Conservation (phyloP, 2,329 filamentous ascomycete species). For the Ophiostoma pallidulum region DNA sequence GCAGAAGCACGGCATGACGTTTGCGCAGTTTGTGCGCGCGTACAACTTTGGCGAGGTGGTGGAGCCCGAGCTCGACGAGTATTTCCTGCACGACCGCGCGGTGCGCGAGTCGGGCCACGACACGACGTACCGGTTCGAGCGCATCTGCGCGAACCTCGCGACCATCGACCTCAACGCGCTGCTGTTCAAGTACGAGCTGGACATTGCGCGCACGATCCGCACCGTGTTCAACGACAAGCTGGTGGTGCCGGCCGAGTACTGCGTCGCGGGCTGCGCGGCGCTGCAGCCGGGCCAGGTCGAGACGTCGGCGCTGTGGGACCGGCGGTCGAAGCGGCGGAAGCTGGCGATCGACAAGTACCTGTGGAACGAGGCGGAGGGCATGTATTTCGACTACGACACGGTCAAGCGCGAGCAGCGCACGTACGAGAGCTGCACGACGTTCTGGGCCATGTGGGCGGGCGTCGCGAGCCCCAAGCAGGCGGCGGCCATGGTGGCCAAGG, state of each 20-base stretch:
- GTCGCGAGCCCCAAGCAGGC: constrained; percentile 79
- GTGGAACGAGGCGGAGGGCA: constrained; percentile 84
- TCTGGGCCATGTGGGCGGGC: constrained; percentile 97
- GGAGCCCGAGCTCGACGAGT: constrained; percentile 86
- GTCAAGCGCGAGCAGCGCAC: constrained; percentile 66
- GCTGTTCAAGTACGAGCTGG: constrained; percentile 93
- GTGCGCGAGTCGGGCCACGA: constrained; percentile 96
- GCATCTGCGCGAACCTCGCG: constrained; percentile 75
- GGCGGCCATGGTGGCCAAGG: constrained; percentile 68
- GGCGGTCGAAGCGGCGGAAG: constrained; percentile 75
- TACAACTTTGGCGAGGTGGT: constrained; percentile 71
- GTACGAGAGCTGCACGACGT: constrained; percentile 88
- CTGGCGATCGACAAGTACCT: constrained; percentile 82
- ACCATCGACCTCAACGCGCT: constrained; percentile 93
- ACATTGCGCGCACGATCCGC: constrained; percentile 81
- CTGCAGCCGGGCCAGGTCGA: constrained; percentile 62
- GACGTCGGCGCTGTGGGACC: constrained; percentile 82
- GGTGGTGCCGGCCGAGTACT: constrained; percentile 74
- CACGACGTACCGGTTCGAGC: constrained; percentile 87
- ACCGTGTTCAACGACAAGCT: constrained; percentile 76
- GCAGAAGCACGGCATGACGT: constrained; percentile 72
- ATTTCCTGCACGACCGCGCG: constrained; percentile 91
- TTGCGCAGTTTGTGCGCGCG: constrained; percentile 74
- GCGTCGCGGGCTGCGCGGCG: constrained; percentile 54
- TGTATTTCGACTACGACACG: constrained; percentile 98